Percentiles rank a stretch among this genome's conserved stretches.
Conservation (phyloP, 805 yeast species). For the Saccharomycopsis amapae region DNA sequence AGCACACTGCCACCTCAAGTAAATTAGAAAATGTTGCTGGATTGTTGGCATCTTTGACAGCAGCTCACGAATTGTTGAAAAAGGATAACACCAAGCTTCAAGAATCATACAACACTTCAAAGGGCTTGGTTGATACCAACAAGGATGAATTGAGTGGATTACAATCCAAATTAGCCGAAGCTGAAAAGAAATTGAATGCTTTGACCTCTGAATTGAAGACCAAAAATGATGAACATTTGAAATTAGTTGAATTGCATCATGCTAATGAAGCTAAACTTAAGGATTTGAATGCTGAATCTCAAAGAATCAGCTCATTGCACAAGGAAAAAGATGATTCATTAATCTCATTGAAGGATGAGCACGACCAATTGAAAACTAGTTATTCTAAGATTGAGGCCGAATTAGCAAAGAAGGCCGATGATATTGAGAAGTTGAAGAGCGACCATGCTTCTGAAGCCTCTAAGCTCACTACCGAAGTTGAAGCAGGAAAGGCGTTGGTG, state of each 20-base stretch:
- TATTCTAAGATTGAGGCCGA: background rate
- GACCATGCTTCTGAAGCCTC: background rate
- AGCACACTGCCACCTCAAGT: conserved; percentile 4
- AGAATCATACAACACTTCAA: background rate
- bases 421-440: background rate
- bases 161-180: conserved; percentile 1
- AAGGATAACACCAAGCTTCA: conserved; percentile 18
- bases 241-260: background rate
- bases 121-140: background rate
- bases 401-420: background rate
- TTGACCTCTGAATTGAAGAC: conserved; percentile 7
- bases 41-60: conserved; percentile 18
- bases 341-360: background rate
- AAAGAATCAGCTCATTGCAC: background rate
- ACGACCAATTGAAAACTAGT: background rate
- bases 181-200: conserved; percentile 5
- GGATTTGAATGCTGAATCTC: too few relatives aligned
- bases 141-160: background rate
- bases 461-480: background rate
- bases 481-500: background rate
- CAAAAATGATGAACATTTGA: conserved; percentile 4
- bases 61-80: conserved; percentile 24
- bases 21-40: conserved; percentile 14
- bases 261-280: conserved; percentile 1
- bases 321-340: background rate